These are phyloP conservation scores for Akanthomyces lecanii DNA, from an alignment of 2,329 filamentous ascomycete species.

Conservation along the genomic window DNA sequence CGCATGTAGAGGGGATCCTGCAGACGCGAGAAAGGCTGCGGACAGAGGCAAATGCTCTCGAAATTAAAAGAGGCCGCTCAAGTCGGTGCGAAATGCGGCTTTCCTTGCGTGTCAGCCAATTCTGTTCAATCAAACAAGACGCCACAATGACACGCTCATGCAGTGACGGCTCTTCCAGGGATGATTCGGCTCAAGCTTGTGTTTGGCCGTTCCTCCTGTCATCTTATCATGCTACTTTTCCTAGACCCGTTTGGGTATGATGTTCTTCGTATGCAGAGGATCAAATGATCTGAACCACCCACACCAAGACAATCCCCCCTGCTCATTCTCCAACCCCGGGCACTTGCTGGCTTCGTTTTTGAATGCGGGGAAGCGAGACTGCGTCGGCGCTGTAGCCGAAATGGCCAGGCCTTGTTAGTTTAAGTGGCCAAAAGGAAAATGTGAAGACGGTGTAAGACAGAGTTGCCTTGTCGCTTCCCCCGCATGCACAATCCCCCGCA, in stretches of 20 bases:
- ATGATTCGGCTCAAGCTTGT: background rate
- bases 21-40: no score
- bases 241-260: slow-evolving; percentile 4
- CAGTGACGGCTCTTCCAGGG: background rate
- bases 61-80: no score
- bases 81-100: background rate
- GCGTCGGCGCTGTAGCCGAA: background rate
- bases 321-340: background rate
- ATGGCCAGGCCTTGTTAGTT: background rate
- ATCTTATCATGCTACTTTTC: background rate
- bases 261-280: slow-evolving; percentile 11
- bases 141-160: background rate
- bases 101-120: background rate
- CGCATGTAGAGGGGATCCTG: no score
- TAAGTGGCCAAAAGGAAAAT: background rate
- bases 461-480: background rate
- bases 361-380: slow-evolving; percentile 6
- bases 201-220: background rate
- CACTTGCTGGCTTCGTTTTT: background rate
- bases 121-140: background rate
- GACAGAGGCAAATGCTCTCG: no score
- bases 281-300: slow-evolving; percentile 12
- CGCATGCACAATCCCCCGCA: background rate
- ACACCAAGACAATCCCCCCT: background rate
- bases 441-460: background rate